These are phyloP conservation scores for Fusarium domesticum DNA, from an alignment of 2,329 filamentous ascomycete genomes.

Conservation along the genomic window DNA sequence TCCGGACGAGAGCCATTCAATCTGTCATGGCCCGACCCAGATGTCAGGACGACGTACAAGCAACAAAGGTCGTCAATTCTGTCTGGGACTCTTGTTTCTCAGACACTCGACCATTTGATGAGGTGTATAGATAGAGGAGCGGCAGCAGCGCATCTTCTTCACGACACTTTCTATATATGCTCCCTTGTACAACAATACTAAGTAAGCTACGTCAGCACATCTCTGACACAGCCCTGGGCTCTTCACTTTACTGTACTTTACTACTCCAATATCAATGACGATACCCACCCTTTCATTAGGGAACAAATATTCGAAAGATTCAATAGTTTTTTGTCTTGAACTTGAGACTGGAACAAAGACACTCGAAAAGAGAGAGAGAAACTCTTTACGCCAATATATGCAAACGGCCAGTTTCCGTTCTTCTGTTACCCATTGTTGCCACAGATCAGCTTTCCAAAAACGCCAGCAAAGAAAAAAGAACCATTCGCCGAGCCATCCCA, in stretches of 20 bases:
- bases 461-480: conserved; percentile 22
- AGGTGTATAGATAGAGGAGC: conserved; percentile 81
- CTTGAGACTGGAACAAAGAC: conserved; percentile 16
- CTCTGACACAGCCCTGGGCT: conserved; percentile 8
- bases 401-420: conserved; percentile 22
- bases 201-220: conserved; percentile 1
- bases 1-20: conserved; percentile 73
- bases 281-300: conserved; percentile 22
- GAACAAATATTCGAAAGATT: conserved; percentile 7
- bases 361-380: conserved; percentile 21
- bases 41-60: conserved; percentile 83
- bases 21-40: conserved; percentile 75
- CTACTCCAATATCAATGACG: conserved; percentile 23
- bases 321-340: conserved; percentile 12
- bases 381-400: conserved; percentile 33
- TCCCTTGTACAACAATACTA: conserved; percentile 24
- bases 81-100: conserved; percentile 98
- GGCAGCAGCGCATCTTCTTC: neutral
- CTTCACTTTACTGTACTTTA: conserved; percentile 3
- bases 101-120: conserved; percentile 93
- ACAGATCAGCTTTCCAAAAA: conserved; percentile 8
- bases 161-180: neutral
- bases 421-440: conserved; percentile 9
- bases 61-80: conserved; percentile 84
- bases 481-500: conserved; percentile 13